These are phyloP conservation scores for Leishmania braziliensis DNA, from an alignment of 208 protist species.

Conservation along the genomic window DNA sequence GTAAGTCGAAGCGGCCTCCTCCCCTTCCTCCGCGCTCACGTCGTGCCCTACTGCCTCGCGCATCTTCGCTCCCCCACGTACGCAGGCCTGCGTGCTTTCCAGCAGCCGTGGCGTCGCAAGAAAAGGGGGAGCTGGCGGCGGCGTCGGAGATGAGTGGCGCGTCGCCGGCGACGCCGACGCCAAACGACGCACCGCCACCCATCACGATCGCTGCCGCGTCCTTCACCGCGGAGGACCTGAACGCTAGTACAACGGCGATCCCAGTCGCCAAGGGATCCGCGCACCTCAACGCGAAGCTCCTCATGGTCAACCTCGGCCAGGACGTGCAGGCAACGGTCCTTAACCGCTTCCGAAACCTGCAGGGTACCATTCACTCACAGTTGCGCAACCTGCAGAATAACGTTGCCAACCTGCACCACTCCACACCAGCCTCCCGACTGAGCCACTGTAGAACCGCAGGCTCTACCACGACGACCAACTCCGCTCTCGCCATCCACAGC, in stretches of 20 bases:
- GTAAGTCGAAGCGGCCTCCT: not conserved
- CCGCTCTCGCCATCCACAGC: slow-evolving; percentile 32
- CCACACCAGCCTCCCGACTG: not conserved
- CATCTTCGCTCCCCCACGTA: too few relatives aligned
- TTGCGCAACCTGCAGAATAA: slow-evolving; percentile 38
- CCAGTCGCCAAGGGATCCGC: slow-evolving; percentile 12
- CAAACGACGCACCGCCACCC: not conserved
- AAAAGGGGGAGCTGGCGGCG: not conserved
- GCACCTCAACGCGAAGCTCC: slow-evolving; percentile 9
- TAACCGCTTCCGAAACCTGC: slow-evolving; percentile 26
- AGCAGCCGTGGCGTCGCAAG: not conserved
- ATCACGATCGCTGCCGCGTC: not conserved
- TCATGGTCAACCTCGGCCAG: slow-evolving; percentile 22
- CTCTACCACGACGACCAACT: slow-evolving; percentile 30
- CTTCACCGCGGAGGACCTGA: not conserved
- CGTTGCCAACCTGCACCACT: slow-evolving; percentile 32
- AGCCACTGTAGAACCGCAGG: slow-evolving; percentile 16
- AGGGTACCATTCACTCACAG: slow-evolving; percentile 30
- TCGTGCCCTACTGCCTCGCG: not conserved
- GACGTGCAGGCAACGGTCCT: slow-evolving; percentile 18
- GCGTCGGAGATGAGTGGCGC: not conserved
- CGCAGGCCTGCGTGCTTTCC: not conserved
- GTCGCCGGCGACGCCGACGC: not conserved
- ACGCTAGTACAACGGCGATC: not conserved
- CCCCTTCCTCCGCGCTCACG: not conserved